Evolutionary conservation across 352 stramenopile genomes (phyloP).

Genomic region (Globisporangium iwayamae): DNA sequence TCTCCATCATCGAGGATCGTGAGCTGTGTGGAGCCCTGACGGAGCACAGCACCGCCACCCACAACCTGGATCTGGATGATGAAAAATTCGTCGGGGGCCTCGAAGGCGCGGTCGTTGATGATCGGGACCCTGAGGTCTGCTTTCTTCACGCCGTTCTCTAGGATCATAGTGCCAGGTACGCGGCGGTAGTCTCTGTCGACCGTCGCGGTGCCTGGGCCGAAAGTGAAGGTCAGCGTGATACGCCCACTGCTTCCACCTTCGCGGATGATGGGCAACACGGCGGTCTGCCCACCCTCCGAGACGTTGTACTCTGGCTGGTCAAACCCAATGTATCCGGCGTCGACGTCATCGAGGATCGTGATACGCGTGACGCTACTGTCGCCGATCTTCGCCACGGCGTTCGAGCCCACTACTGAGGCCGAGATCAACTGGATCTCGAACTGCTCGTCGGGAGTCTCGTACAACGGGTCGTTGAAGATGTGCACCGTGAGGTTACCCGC

Average conservation of each 20-base stretch:
- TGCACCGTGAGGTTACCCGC: constrained; percentile 25
- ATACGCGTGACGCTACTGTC: constrained; percentile 27
- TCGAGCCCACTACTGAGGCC: constrained; percentile 6
- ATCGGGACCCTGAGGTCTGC: constrained; percentile 42
- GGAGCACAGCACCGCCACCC: constrained; percentile 24
- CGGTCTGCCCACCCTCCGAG: constrained; percentile 27
- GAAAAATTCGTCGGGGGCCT: constrained; percentile 51
- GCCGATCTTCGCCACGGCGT: constrained; percentile 29
- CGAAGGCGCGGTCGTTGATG: constrained; percentile 54
- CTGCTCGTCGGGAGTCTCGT: constrained; percentile 31
- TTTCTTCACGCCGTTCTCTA: constrained; percentile 37
- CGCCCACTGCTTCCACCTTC: constrained; percentile 34
- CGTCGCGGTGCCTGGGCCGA: constrained; percentile 33
- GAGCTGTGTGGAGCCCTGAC: constrained; percentile 17
- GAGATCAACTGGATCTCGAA: constrained; percentile 36
- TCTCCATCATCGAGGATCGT: constrained; percentile 61
- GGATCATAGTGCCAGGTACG: constrained; percentile 18
- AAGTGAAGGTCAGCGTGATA: constrained; percentile 37
- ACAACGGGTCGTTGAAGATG: constrained; percentile 48
- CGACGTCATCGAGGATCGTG: constrained; percentile 58
- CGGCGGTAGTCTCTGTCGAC: constrained; percentile 47
- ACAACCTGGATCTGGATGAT: constrained; percentile 28
- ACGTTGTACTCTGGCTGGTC: constrained; percentile 25
- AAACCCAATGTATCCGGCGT: constrained; percentile 57
- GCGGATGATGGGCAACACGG: constrained; percentile 40